A percentile compares a stretch with the other conserved stretches of the same genome.
phyloP scores from a whole-genome alignment of 2,329 filamentous ascomycete genomes.

The Nemania sp. region DNA sequence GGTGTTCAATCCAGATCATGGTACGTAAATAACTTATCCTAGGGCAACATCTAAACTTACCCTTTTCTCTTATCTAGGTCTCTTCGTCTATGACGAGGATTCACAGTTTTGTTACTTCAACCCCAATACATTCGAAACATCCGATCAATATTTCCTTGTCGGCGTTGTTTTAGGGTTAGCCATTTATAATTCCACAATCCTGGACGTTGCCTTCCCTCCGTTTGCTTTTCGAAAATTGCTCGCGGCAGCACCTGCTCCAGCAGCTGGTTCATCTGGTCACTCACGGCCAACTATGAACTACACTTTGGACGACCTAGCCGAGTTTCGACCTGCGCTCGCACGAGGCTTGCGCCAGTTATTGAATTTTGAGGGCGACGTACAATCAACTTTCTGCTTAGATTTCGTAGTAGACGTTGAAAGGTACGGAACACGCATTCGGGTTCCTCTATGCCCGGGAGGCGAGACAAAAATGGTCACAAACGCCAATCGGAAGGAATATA shows the following conservation, averaged over 20 bases:
- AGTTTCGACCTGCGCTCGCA: conserved; percentile 82
- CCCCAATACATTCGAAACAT: conserved; percentile 87
- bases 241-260: conserved; percentile 75
- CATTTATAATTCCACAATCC: conserved; percentile 94
- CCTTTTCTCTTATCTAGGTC: conserved; percentile 64
- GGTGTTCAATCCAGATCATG: conserved; percentile 90
- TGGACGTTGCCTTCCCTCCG: conserved; percentile 87
- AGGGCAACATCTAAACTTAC: conserved; percentile 17
- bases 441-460: conserved; percentile 80
- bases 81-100: conserved; percentile 93
- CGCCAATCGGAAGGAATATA: conserved; percentile 84
- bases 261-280: conserved; percentile 65
- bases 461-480: conserved; percentile 84
- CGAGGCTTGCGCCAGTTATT: conserved; percentile 80
- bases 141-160: conserved; percentile 91
- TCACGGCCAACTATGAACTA: conserved; percentile 75
- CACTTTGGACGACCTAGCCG: conserved; percentile 83
- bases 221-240: conserved; percentile 92
- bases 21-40: conserved; percentile 60
- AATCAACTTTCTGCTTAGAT: conserved; percentile 82
- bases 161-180: conserved; percentile 89
- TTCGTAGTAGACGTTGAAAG: conserved; percentile 83
- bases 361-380: conserved; percentile 86
- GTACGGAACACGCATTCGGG: conserved; percentile 75
- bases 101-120: conserved; percentile 95